These are phyloP conservation scores for Talinum fruticosum DNA, from an alignment of 148 eudicot species.

Conservation along the genomic window DNA sequence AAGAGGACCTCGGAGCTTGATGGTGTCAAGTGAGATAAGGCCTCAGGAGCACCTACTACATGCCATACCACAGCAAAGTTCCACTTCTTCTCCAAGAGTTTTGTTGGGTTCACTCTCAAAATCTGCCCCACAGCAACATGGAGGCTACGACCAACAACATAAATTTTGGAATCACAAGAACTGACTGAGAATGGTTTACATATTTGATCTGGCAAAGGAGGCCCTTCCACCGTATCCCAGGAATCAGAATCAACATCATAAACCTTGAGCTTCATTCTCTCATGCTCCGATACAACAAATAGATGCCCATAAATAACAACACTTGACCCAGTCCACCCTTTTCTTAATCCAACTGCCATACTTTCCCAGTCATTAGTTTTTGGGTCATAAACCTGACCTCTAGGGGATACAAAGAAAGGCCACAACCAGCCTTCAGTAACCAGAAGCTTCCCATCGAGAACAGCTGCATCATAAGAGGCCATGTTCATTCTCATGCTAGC, in stretches of 20 bases:
- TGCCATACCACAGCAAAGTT: conserved; percentile 69
- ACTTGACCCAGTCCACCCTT: conserved; percentile 98
- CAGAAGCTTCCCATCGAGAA: conserved; percentile 77
- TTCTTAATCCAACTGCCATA: conserved; percentile 80
- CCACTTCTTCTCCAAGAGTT: conserved; percentile 28
- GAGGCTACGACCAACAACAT: conserved; percentile 80
- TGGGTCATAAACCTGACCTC: conserved; percentile 92
- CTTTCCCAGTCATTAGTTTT: conserved; percentile 65
- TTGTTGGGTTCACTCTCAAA: conserved; percentile 22
- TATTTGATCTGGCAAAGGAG: conserved; percentile 79
- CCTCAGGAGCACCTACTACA: conserved; percentile 58
- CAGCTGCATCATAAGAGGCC: conserved; percentile 88
- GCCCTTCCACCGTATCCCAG: conserved; percentile 85
- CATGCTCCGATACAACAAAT: conserved; percentile 91
- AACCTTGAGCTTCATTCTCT: conserved; percentile 86
- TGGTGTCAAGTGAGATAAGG: conserved; percentile 61
- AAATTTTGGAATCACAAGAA: conserved; percentile 50
- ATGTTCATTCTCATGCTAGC: conserved; percentile 71
- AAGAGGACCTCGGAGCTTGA: conserved; percentile 83
- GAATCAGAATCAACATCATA: conserved; percentile 60
- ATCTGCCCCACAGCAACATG: conserved; percentile 80
- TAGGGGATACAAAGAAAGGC: conserved; percentile 88
- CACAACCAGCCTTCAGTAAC: conserved; percentile 98
- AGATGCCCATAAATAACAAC: conserved; percentile 66
- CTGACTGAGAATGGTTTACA: conserved; percentile 87